These are phyloP conservation scores for Stagonosporopsis chrysanthemi DNA, from an alignment of 2,329 filamentous ascomycete species.

Conservation along the genomic window DNA sequence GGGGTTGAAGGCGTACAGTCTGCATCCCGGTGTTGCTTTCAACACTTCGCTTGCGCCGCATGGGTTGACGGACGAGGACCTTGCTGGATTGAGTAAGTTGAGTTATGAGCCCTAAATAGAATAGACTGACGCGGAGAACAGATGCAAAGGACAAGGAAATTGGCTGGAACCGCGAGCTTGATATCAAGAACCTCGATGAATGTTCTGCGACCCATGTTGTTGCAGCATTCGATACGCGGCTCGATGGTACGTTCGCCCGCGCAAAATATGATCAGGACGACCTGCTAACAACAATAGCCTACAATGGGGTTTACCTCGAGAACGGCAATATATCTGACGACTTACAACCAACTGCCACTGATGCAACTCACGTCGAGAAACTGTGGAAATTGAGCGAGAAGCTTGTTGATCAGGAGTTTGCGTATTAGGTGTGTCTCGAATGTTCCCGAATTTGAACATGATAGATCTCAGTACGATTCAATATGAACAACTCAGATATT, in stretches of 20 bases:
- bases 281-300: not conserved
- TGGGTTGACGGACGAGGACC: conserved; percentile 31
- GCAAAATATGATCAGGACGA: not conserved
- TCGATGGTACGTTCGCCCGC: conserved; percentile 21
- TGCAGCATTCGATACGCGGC: conserved; percentile 40
- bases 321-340: conserved; percentile 31
- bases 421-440: conserved; percentile 21
- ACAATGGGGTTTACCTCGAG: conserved; percentile 41
- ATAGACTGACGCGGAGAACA: conserved; percentile 3
- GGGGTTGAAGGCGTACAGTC: conserved; percentile 36
- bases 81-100: conserved; percentile 26
- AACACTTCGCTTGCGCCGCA: conserved; percentile 32
- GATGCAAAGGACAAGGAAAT: conserved; percentile 28
- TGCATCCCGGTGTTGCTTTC: conserved; percentile 41
- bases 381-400: conserved; percentile 46
- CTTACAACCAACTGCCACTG: conserved; percentile 29
- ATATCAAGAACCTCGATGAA: conserved; percentile 38
- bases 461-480: not conserved
- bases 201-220: conserved; percentile 42
- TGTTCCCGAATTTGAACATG: not conserved
- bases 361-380: conserved; percentile 35
- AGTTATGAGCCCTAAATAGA: not conserved
- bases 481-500: not conserved
- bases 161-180: conserved; percentile 31
- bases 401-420: conserved; percentile 39